phyloP scores from a whole-genome alignment of 1,284 basidiomycete genomes.

The Hemileia vastatrix region DNA sequence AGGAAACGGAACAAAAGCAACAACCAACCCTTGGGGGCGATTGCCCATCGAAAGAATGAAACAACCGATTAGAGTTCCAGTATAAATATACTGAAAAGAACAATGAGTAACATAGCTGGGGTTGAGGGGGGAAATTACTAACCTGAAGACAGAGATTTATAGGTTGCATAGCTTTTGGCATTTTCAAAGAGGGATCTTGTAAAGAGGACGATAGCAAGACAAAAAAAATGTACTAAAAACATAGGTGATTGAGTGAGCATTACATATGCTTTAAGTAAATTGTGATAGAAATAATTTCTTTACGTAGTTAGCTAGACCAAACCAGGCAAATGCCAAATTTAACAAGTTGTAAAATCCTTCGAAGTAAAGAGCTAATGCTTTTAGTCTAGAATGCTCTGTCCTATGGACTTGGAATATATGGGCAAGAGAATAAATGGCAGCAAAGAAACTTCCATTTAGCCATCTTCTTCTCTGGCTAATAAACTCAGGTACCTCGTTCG shows the following conservation, averaged over 20 bases:
- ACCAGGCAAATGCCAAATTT: conserved; percentile 86
- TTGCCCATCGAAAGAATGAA: conserved; percentile 98
- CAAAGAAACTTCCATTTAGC: conserved; percentile 92
- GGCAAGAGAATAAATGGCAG: conserved; percentile 53
- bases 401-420: conserved; percentile 74
- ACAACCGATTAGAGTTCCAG: conserved; percentile 70
- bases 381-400: conserved; percentile 68
- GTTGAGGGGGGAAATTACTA: conserved; percentile 25
- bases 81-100: conserved; percentile 62
- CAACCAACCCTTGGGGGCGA: conserved; percentile 67
- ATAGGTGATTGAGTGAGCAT: conserved; percentile 1
- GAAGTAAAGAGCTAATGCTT: conserved; percentile 64
- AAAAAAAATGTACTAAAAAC: conserved; percentile 73
- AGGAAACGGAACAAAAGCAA: conserved; percentile 25
- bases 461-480: conserved; percentile 85
- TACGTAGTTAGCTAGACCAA: conserved; percentile 59
- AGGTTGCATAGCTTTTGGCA: conserved; percentile 58
- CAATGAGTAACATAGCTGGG: not conserved
- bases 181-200: conserved; percentile 62
- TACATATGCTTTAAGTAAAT: not conserved
- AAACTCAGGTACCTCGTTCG: conserved; percentile 85
- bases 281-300: conserved; percentile 25
- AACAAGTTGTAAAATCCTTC: conserved; percentile 81
- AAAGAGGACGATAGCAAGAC: conserved; percentile 77
- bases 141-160: conserved; percentile 72